Percentiles rank a stretch among this genome's conserved stretches.
phyloP scores from a whole-genome alignment of 2,329 filamentous ascomycete genomes.

The Colletotrichum agaves region DNA sequence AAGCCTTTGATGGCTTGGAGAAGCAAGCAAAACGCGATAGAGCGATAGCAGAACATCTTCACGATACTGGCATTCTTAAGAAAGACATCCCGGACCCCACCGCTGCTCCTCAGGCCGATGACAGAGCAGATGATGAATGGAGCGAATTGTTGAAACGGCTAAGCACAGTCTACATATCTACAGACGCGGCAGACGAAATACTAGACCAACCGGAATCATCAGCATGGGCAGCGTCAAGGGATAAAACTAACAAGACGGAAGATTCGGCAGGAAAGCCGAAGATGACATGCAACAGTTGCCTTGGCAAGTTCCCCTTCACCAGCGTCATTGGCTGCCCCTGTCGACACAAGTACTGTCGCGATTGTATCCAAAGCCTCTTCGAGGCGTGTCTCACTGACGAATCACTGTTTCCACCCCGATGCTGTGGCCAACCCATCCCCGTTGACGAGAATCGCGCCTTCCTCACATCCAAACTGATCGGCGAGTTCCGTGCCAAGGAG shows the following conservation, averaged over 20 bases:
- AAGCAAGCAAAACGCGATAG: constrained; percentile 3
- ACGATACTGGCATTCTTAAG: too few species aligned
- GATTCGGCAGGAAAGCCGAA: too few species aligned
- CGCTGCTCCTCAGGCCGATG: too few species aligned
- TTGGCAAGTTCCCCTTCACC: not conserved
- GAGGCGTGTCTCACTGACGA: constrained; percentile 56
- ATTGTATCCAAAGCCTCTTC: constrained; percentile 60
- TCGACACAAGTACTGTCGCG: constrained; percentile 61
- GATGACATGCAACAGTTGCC: not conserved
- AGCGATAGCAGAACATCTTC: too few species aligned
- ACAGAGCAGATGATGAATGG: too few species aligned
- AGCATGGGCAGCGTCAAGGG: constrained; percentile 1
- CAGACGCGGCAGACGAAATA: not conserved
- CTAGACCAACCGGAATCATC: constrained; percentile 4
- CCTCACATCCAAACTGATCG: constrained; percentile 40
- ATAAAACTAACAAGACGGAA: too few species aligned
- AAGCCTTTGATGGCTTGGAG: not conserved
- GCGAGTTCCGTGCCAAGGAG: constrained; percentile 54
- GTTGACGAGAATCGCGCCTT: constrained; percentile 39
- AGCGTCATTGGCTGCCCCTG: constrained; percentile 44
- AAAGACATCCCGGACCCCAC: too few species aligned
- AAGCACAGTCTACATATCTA: not conserved
- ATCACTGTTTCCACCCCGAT: constrained; percentile 64
- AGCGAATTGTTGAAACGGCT: too few species aligned
- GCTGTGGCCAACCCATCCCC: constrained; percentile 57